Conservation (phyloP, 2,329 filamentous ascomycete genomes). For the Xylaria sp. region DNA sequence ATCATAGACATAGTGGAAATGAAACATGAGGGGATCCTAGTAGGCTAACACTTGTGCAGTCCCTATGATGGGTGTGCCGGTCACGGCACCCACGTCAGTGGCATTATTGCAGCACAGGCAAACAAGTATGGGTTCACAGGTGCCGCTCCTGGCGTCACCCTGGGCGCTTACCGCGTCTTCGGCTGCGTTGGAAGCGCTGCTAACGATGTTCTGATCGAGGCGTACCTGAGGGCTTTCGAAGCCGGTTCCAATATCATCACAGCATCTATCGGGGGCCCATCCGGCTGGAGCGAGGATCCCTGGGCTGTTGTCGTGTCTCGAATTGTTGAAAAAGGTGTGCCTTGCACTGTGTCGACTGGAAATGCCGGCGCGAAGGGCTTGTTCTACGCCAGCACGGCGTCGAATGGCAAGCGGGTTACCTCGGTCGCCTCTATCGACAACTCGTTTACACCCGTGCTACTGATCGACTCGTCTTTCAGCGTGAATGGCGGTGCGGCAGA, state of each 20-base stretch:
- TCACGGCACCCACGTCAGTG: constrained; percentile 65
- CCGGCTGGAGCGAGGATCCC: constrained; percentile 58
- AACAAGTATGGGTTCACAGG: constrained; percentile 62
- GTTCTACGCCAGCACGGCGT: constrained; percentile 56
- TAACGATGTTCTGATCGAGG: constrained; percentile 59
- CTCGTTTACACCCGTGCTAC: constrained; percentile 48
- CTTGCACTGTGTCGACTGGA: constrained; percentile 59
- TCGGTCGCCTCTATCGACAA: constrained; percentile 59
- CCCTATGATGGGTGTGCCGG: constrained; percentile 62
- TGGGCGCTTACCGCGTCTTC: constrained; percentile 64
- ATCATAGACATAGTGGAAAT: neutral
- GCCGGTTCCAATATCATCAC: constrained; percentile 64
- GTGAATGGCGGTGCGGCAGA: constrained; percentile 43
- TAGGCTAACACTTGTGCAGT: constrained; percentile 40
- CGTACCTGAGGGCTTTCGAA: constrained; percentile 65
- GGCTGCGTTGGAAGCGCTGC: constrained; percentile 57
- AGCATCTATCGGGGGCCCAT: constrained; percentile 57
- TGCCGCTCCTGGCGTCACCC: constrained; percentile 59
- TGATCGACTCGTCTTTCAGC: constrained; percentile 50
- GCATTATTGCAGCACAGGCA: constrained; percentile 64
- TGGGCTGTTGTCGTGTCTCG: constrained; percentile 57
- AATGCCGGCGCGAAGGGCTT: constrained; percentile 54
- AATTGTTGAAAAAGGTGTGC: constrained; percentile 59
- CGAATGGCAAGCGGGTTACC: constrained; percentile 53
- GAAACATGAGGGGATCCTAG: neutral